Percentiles rank a stretch among this genome's conserved stretches.
These are phyloP conservation scores for Phycomyces nitens DNA, from an alignment of 192 early-diverging fungal species.

Conservation along the genomic window DNA sequence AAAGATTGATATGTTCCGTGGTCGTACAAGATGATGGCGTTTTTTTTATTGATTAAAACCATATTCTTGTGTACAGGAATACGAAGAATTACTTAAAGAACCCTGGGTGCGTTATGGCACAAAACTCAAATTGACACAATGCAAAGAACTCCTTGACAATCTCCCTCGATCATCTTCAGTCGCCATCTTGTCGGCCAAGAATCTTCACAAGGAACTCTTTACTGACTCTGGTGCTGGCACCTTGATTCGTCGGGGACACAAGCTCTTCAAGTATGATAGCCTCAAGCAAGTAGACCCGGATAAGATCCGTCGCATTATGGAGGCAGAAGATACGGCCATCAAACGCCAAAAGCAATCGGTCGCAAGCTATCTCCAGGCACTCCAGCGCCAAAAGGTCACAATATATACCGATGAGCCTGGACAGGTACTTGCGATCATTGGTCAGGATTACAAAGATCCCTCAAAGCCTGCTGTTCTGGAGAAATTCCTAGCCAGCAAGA, in stretches of 20 bases:
- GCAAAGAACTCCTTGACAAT: conserved; percentile 93
- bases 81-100: conserved; percentile 90
- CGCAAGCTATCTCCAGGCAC: conserved; percentile 67
- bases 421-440: conserved; percentile 89
- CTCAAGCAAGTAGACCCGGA: conserved; percentile 74
- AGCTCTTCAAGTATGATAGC: conserved; percentile 69
- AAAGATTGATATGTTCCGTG: conserved; percentile 3
- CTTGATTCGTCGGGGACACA: conserved; percentile 93
- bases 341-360: conserved; percentile 62
- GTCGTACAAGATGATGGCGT: no score
- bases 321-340: conserved; percentile 68
- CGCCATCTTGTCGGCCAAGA: conserved; percentile 98
- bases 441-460: conserved; percentile 37
- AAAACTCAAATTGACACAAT: conserved; percentile 96
- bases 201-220: conserved; percentile 98
- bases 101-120: conserved; percentile 98
- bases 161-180: conserved; percentile 98
- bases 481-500: conserved; percentile 85
- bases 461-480: conserved; percentile 71
- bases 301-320: conserved; percentile 74
- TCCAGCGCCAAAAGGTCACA: conserved; percentile 60
- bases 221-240: conserved; percentile 98
- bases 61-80: conserved; percentile 60
- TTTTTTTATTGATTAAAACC: no score
- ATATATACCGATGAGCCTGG: conserved; percentile 94